Evolutionary conservation across 345 rosid genomes (phyloP).

Genomic region (Erucastrum elatum): DNA sequence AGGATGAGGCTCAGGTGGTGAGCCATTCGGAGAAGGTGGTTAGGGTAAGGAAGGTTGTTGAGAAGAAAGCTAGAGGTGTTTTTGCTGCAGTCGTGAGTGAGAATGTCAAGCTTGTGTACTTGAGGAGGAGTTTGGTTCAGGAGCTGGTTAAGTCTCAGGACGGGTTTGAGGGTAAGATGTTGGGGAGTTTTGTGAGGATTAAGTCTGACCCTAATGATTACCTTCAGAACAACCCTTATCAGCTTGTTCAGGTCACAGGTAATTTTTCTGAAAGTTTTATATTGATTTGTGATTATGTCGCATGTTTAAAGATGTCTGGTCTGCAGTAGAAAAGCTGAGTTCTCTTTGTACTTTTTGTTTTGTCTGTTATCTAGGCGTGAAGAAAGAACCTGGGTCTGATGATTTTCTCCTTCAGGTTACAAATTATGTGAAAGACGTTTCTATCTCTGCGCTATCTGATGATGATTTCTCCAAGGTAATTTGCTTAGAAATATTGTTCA

Average conservation of each 20-base stretch:
- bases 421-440: conserved; percentile 57
- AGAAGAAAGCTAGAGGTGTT: conserved; percentile 46
- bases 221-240: conserved; percentile 61
- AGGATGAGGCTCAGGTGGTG: conserved; percentile 42
- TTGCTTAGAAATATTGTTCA: neutral
- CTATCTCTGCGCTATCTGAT: conserved; percentile 65
- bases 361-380: conserved; percentile 53
- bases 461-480: conserved; percentile 78
- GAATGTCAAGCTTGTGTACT: conserved; percentile 65
- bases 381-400: conserved; percentile 46
- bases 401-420: conserved; percentile 65
- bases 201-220: conserved; percentile 74
- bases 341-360: conserved; percentile 23
- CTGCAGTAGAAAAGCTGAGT: conserved; percentile 24
- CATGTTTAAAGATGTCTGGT: conserved; percentile 7
- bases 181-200: conserved; percentile 71
- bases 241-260: conserved; percentile 78
- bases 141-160: conserved; percentile 52
- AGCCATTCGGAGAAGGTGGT: conserved; percentile 36
- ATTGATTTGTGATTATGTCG: too few species aligned
- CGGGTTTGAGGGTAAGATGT: conserved; percentile 53
- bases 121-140: conserved; percentile 68
- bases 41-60: conserved; percentile 36
- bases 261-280: neutral
- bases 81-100: conserved; percentile 68